Evolutionary conservation across 2,329 filamentous ascomycete genomes (phyloP), one percentile per base, ranked within the genome.

Genomic region (Nigrospora osmanthi): DNA sequence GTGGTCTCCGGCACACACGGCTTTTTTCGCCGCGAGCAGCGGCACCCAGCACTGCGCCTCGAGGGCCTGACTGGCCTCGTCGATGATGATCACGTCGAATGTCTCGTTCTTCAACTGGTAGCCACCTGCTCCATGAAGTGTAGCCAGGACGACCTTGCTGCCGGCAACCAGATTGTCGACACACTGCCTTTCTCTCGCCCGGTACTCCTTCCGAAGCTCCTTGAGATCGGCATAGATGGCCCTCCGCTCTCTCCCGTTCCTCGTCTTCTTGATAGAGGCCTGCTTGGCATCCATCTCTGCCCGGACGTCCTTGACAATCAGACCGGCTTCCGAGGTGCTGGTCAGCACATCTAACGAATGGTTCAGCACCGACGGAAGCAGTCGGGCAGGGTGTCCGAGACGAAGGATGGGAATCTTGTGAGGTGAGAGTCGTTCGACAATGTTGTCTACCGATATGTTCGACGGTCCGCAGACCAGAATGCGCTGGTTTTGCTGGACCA

Each of bases 41-140:
- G 93, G 83, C 42, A 97, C 90, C 93, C 93, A 98, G 67, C 90
- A 96, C 64, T 97, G 91, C 1, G 93, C 90, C 66, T 98, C 93
- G 11, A 97, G 73, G 2, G 93, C 93, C 63, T 98, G 93, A 61
- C 87, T 94, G 5, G 90, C 93, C 68, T 98, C 93, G 58, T 98
- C 93, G 46, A 98, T 89, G 49, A 98, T 83, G 28, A 98, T 87
- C 5, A 95, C 86, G 62, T 98, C 93, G 52, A 98, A 98, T 43
- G 79, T 70, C 58, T 94, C 81, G 49, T 83, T 78, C 49, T 81
- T 83, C 31, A 95, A 70, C 65, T 96, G 89, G 54, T 81, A 85
- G 0, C 90, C 87, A 10, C 93, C 93, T 1, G 91, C 85, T 3
- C 93, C 93, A 63, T 98, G 93, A 38, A 98, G 73, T 3, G 93